These are phyloP conservation scores for Chaetomium tenue DNA, from an alignment of 495 filamentous ascomycete genomes.

Conservation along the genomic window DNA sequence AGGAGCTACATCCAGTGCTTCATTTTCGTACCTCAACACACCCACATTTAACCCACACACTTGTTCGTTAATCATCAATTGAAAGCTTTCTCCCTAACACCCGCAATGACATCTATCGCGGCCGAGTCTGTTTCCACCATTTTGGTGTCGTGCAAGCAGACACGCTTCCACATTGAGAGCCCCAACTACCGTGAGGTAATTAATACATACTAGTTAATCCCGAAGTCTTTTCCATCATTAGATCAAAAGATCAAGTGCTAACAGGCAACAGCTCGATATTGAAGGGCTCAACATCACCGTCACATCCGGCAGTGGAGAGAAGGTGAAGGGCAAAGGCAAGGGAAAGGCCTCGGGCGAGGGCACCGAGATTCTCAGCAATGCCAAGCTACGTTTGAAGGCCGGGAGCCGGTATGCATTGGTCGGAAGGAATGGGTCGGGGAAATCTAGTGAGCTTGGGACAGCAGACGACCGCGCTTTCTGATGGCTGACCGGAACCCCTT, in stretches of 20 bases:
- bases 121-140: conserved; percentile 51
- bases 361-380: conserved; percentile 66
- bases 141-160: conserved; percentile 56
- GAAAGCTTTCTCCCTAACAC: background rate
- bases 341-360: conserved; percentile 54
- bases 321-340: conserved; percentile 39
- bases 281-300: conserved; percentile 64
- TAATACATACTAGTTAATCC: no score
- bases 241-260: conserved; percentile 5
- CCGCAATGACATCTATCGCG: conserved; percentile 48
- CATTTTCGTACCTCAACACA: no score
- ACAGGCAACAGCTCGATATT: conserved; percentile 57
- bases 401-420: conserved; percentile 71
- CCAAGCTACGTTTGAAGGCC: conserved; percentile 64
- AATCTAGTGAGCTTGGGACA: conserved; percentile 60
- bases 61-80: background rate
- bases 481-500: background rate
- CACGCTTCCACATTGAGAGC: conserved; percentile 55
- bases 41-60: no score
- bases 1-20: no score
- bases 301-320: conserved; percentile 42
- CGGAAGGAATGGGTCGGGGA: conserved; percentile 76
- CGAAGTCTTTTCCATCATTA: background rate
- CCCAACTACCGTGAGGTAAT: conserved; percentile 53
- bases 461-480: background rate